Base-by-base conservation (phyloP, 257 asterid genomes). In the Ocimum tenuiflorum region DNA sequence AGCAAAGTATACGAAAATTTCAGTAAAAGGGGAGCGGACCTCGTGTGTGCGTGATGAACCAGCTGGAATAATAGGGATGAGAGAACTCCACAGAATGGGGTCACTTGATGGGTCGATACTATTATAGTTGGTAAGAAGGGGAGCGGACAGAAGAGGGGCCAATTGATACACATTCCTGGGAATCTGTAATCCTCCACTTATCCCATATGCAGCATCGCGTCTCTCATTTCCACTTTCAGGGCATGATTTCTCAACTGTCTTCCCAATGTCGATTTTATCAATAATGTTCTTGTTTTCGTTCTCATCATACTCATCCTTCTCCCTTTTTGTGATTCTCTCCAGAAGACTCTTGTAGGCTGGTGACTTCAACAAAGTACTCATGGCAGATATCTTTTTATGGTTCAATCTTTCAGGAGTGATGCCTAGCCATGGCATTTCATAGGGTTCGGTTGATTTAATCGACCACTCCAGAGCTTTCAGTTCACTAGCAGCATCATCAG, bases 351-450 rank as follows among this genome's bases (percentile, higher is more conserved):
- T 94, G 79, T 80, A 94, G 0, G 99, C 95, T 18, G 90, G 78
- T 23, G 97, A 94, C 57, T 80, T 73, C 73, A 83, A 81, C 82
- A 94, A 82, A 73, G 81, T 80, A 82, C 83, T 82, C 94, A 90
- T 71, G 15, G 96, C 96, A 61, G 99, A 88, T 41, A 73, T 35
- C 67, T 75, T 65, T 73, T 82, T 88, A 62, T 75, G 88, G 70
- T 78, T 83, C 71, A 73, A 73, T 73, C 79, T 85, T 70, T 84
- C 95, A 23, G 76, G 83, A 55, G 86, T 68, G 66, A 82, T 64
- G 5, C 99, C 99, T 46, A 94, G 83, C 18, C 73, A 80, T 3
- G 95, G 99, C 95, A 94, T 94, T 88, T 94, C 90, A 49, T 90
- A 94, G 52, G 96, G 96, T 70, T 90, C 91, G 35, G 97, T 86